phyloP scores from a whole-genome alignment of 2,329 filamentous ascomycete genomes.

The Alternaria incomplexa region DNA sequence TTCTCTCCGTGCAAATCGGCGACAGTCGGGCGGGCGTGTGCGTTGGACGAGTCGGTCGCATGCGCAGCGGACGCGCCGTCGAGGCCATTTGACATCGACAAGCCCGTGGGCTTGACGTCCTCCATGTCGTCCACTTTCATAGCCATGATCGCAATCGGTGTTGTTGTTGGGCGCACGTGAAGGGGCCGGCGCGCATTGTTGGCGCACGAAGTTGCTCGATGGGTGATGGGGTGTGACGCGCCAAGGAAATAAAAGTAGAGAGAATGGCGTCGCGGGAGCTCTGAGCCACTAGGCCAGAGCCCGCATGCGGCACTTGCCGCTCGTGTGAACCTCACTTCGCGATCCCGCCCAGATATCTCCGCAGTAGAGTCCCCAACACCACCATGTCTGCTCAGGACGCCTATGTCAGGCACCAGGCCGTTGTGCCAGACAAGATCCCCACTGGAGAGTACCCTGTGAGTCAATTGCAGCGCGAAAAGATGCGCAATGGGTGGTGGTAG shows the following conservation, averaged over 20 bases:
- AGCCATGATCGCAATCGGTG: slow-evolving; percentile 9
- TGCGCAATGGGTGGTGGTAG: slow-evolving; percentile 29
- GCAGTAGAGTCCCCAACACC: slow-evolving; percentile 23
- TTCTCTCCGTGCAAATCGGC: slow-evolving; percentile 74
- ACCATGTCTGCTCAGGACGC: slow-evolving; percentile 40
- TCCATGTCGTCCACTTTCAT: slow-evolving; percentile 31
- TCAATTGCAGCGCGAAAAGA: slow-evolving; percentile 33
- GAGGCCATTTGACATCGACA: slow-evolving; percentile 11
- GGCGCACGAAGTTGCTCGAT: slow-evolving; percentile 24
- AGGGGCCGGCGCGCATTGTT: slow-evolving; percentile 35
- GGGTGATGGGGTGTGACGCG: slow-evolving; percentile 23
- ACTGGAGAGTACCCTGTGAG: slow-evolving; percentile 87
- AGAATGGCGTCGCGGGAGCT: slow-evolving; percentile 18
- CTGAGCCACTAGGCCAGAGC: slow-evolving; percentile 1
- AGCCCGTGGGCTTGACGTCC: slow-evolving; percentile 24
- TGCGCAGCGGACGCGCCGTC: slow-evolving; percentile 30
- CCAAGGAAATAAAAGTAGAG: slow-evolving; percentile 38
- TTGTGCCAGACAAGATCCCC: slow-evolving; percentile 78
- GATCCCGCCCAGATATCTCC: slow-evolving; percentile 14
- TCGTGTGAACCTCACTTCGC: slow-evolving; percentile 12
- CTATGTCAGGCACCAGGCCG: slow-evolving; percentile 45
- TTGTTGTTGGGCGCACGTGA: slow-evolving; percentile 15
- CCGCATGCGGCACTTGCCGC: slow-evolving; percentile 25
- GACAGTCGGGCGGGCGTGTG: slow-evolving; percentile 64
- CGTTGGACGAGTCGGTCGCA: slow-evolving; percentile 25